Base-by-base conservation (phyloP, 345 rosid species). In the Corchorus olitorius region DNA sequence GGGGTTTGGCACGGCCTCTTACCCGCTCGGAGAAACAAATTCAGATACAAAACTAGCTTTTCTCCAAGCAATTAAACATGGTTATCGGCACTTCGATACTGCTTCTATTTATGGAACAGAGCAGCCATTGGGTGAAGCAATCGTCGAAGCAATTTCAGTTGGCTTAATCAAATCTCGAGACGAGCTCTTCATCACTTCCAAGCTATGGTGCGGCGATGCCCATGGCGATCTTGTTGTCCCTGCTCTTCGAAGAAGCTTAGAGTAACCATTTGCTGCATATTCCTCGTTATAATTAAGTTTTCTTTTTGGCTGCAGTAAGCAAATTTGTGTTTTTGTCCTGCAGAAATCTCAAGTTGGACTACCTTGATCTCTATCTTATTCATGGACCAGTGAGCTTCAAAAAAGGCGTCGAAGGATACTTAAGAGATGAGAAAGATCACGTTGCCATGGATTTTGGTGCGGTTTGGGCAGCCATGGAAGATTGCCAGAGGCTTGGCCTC, bases 381-480 rank as follows among this genome's bases (percentile, higher is more conserved):
- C 98, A 94, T 75, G 92, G 97, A 97, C 98, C 97, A 9, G 87
- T 94, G 77, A 89, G 97, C 70, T 62, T 92, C 0, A 91, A 88
- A 65, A 87, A 87, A 0, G 93, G 94, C n/a, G 81, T 69, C 35
- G 83, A 77, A 39, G 89, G 84, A 72, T 87, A 83, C 83, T 96
- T 94, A 0, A 82, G 89, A 14, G 86, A 86, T 76, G 83, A 88
- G 65, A 90, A 87, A 65, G 87, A 90, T 46, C 83, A 89, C 19
- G 5, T 88, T 4, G 79, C 89, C 2, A 86, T 91, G 91, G 93
- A 94, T 67, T 89, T 81, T 49, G 78, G 78, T 75, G 81, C 80
- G 37, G 92, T 92, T 1, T 91, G 98, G 97, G 82, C 79, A 3
- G 94, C 88, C 27, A 92, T 94, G 97, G 93, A 62, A 62, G 45